A percentile compares a stretch with the other conserved stretches of the same genome.
These are phyloP conservation scores for Russula abietina DNA, from an alignment of 768 basidiomycete species.

Conservation along the genomic window DNA sequence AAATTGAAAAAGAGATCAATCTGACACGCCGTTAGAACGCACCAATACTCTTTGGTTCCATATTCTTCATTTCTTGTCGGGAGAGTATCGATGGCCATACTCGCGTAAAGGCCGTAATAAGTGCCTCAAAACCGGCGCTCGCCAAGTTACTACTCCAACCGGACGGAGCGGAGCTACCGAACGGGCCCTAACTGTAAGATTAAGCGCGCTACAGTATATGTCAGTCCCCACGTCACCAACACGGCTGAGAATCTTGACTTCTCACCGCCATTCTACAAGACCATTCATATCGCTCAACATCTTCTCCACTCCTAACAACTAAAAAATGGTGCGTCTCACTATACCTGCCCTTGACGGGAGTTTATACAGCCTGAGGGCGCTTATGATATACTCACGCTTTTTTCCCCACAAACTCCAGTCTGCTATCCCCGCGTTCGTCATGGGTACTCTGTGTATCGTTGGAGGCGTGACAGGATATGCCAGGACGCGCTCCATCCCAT, in stretches of 20 bases:
- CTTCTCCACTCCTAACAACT: neutral
- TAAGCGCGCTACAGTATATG: too few species aligned
- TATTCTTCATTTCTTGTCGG: slow-evolving; percentile 67
- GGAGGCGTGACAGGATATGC: slow-evolving; percentile 72
- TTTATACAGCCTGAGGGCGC: neutral
- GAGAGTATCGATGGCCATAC: too few species aligned
- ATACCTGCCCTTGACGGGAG: neutral
- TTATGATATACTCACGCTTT: neutral
- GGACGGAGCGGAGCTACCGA: too few species aligned
- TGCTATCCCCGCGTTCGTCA: slow-evolving; percentile 73
- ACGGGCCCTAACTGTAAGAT: too few species aligned
- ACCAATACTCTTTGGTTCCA: slow-evolving; percentile 66
- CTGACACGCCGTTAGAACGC: slow-evolving; percentile 24
- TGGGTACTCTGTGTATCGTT: slow-evolving; percentile 69
- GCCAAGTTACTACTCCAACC: too few species aligned
- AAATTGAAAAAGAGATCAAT: neutral
- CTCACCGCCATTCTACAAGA: neutral
- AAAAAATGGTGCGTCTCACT: slow-evolving; percentile 6
- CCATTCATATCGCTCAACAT: too few species aligned
- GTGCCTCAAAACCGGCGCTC: too few species aligned
- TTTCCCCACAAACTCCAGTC: slow-evolving; percentile 40
- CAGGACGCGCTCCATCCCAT: slow-evolving; percentile 71
- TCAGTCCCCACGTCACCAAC: slow-evolving; percentile 2
- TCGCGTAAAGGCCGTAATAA: too few species aligned
- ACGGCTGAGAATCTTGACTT: slow-evolving; percentile 1